These are phyloP conservation scores for Elongisporangium anandrum DNA, from an alignment of 352 stramenopile species.

Conservation along the genomic window DNA sequence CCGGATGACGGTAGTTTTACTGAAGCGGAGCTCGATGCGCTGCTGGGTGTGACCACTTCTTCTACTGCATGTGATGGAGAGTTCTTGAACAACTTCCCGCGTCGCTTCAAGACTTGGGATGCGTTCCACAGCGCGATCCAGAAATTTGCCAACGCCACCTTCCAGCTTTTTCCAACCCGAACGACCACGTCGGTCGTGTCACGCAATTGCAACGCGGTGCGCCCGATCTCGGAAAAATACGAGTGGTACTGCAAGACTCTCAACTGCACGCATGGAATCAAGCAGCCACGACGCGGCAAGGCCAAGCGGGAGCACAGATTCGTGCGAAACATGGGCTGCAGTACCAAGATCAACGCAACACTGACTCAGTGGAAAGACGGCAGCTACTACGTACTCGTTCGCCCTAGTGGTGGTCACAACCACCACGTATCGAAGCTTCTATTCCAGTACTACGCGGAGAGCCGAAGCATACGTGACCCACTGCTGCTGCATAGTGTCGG, in stretches of 20 bases:
- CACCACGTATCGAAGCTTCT: not conserved
- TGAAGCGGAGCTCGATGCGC: too few relatives aligned
- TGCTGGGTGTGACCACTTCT: too few relatives aligned
- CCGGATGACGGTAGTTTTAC: too few relatives aligned
- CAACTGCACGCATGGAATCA: constrained; percentile 6
- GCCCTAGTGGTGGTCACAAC: constrained; percentile 1
- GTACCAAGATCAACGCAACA: constrained; percentile 2
- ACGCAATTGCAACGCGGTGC: too few relatives aligned
- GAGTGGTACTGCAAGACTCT: constrained; percentile 8
- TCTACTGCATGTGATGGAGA: too few relatives aligned
- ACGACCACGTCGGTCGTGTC: too few relatives aligned
- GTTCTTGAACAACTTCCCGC: too few relatives aligned
- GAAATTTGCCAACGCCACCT: too few relatives aligned
- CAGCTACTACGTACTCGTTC: not conserved
- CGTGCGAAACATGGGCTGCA: constrained; percentile 1
- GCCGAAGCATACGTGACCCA: constrained; percentile 5
- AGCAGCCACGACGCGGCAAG: constrained; percentile 6
- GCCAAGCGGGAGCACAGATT: constrained; percentile 1
- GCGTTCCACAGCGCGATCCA: too few relatives aligned
- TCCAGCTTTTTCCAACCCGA: too few relatives aligned
- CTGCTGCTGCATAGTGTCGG: not conserved
- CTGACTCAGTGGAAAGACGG: not conserved
- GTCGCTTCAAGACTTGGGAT: too few relatives aligned
- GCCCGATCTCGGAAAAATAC: not conserved
- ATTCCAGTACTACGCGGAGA: constrained; percentile 4